A percentile compares a stretch with the other conserved stretches of the same genome.
These are phyloP conservation scores for Penicillium aurantiogriseum DNA, from an alignment of 2,329 filamentous ascomycete genomes.

Conservation along the genomic window DNA sequence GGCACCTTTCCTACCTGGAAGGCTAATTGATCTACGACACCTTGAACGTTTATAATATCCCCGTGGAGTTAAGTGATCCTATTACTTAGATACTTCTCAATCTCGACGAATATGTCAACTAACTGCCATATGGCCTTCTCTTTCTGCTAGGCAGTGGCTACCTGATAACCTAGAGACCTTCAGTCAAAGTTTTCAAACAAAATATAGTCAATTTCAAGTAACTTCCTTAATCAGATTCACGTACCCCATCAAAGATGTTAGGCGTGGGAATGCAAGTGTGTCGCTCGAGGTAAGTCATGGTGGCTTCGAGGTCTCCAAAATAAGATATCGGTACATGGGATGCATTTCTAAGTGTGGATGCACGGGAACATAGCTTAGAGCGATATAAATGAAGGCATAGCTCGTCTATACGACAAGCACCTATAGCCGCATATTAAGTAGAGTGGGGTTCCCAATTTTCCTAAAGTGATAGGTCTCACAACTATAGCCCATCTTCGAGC, in stretches of 20 bases:
- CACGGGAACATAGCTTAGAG: background rate
- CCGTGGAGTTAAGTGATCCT: background rate
- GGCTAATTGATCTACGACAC: background rate
- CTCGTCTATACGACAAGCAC: too few species aligned
- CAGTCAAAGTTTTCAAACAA: conserved; percentile 1
- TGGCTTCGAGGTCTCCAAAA: background rate
- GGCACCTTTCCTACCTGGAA: background rate
- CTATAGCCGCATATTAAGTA: background rate
- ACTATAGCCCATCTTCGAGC: background rate
- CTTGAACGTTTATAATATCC: background rate
- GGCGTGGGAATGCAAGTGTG: conserved; percentile 1
- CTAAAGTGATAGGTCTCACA: background rate
- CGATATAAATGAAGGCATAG: background rate
- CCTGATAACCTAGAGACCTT: background rate
- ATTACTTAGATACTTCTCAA: background rate
- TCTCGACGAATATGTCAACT: background rate
- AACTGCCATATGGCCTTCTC: conserved; percentile 7
- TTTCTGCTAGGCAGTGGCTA: background rate
- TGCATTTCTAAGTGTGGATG: background rate
- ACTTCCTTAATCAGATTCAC: conserved; percentile 1
- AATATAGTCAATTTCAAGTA: conserved; percentile 3
- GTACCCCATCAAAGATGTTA: background rate
- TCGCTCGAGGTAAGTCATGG: conserved; percentile 3
- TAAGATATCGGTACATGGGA: background rate
- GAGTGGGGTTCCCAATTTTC: background rate